A percentile compares a stretch with the other conserved stretches of the same genome.
phyloP scores from a whole-genome alignment of 768 basidiomycete genomes.

The Boletus vinaceobasis region DNA sequence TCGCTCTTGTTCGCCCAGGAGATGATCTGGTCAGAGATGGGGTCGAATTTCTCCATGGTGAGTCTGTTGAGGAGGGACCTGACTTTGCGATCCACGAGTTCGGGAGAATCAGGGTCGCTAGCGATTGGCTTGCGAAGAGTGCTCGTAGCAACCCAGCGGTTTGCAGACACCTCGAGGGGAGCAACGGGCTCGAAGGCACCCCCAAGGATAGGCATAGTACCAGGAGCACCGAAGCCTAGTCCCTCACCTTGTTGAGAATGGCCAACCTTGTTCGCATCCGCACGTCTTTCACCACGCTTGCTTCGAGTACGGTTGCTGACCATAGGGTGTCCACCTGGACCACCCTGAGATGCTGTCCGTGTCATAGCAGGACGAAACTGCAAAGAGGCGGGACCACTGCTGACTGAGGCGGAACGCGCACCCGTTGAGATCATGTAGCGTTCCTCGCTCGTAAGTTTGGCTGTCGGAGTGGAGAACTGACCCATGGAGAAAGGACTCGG shows the following conservation, averaged over 20 bases:
- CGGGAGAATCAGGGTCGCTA: constrained; percentile 65
- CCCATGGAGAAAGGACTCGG: constrained; percentile 55
- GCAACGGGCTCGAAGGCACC: constrained; percentile 60
- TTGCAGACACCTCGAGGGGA: constrained; percentile 74
- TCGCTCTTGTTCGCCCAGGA: constrained; percentile 92
- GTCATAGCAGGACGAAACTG: constrained; percentile 64
- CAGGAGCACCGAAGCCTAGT: constrained; percentile 29
- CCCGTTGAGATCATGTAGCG: constrained; percentile 48
- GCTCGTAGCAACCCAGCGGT: constrained; percentile 69
- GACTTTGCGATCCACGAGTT: constrained; percentile 90
- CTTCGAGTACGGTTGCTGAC: constrained; percentile 65
- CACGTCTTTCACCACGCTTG: constrained; percentile 81
- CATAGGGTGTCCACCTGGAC: constrained; percentile 48
- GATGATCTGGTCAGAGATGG: constrained; percentile 94
- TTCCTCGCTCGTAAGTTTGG: constrained; percentile 68
- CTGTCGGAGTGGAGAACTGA: constrained; percentile 52
- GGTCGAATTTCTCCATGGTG: constrained; percentile 94
- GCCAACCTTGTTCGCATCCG: constrained; percentile 46
- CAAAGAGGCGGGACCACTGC: constrained; percentile 44
- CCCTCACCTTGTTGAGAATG: constrained; percentile 38
- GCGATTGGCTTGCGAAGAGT: constrained; percentile 40
- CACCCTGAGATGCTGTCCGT: constrained; percentile 66
- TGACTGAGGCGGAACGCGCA: constrained; percentile 54
- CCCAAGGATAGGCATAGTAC: constrained; percentile 29
- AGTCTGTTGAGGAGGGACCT: constrained; percentile 90